Percentiles rank a stretch among this genome's conserved stretches.
Evolutionary conservation across 106 monocot species (phyloP).

Genomic region (Dactylorhiza incarnata): DNA sequence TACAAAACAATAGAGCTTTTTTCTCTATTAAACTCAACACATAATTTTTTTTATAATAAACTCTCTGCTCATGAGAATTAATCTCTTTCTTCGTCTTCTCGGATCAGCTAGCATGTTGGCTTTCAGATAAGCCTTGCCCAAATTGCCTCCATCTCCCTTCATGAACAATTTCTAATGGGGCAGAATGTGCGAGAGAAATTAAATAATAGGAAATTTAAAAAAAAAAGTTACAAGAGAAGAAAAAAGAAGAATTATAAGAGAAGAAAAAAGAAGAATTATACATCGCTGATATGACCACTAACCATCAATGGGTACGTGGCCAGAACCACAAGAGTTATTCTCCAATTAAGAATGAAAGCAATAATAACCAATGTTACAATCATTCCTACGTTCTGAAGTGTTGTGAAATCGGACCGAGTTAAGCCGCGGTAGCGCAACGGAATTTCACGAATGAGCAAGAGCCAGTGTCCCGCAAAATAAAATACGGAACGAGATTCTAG

Average conservation of each 20-base stretch:
- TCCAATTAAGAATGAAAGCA: constrained; percentile 89
- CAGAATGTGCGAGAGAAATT: neutral
- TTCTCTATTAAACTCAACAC: too few relatives aligned
- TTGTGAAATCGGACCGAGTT: too few relatives aligned
- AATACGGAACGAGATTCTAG: too few relatives aligned
- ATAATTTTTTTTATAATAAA: too few relatives aligned
- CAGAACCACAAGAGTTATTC: constrained; percentile 79
- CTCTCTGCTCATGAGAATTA: too few relatives aligned
- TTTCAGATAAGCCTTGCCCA: constrained; percentile 74
- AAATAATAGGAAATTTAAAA: neutral
- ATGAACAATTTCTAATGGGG: constrained; percentile 69
- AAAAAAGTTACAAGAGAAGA: neutral
- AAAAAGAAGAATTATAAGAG: too few relatives aligned
- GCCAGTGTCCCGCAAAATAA: too few relatives aligned
- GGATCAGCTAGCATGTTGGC: constrained; percentile 98
- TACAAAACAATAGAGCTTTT: too few relatives aligned
- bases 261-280: constrained; percentile 9
- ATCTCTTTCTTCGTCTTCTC: too few relatives aligned
- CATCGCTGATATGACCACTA: constrained; percentile 91
- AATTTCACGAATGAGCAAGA: too few relatives aligned
- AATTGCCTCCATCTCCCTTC: constrained; percentile 82
- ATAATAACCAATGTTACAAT: constrained; percentile 78
- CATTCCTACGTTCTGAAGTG: constrained; percentile 92
- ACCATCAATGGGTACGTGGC: constrained; percentile 87
- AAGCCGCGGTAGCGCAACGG: too few relatives aligned